These are phyloP conservation scores for Fusarium keratoplasticum DNA, from an alignment of 2,329 filamentous ascomycete genomes.

Conservation along the genomic window DNA sequence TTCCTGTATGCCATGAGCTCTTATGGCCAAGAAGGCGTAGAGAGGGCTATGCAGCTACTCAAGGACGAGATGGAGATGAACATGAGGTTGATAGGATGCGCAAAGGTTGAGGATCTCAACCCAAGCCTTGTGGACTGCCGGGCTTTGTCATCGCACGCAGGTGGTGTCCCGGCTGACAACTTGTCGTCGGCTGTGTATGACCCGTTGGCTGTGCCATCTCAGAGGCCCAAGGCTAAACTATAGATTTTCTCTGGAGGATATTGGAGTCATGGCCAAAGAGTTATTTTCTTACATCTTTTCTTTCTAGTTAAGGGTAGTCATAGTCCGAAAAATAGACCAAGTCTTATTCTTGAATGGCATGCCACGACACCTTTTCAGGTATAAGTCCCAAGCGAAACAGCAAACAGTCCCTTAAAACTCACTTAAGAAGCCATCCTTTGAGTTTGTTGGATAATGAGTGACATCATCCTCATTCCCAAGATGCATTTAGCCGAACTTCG, in stretches of 20 bases:
- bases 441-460: neutral
- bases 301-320: neutral
- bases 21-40: slow-evolving; percentile 63
- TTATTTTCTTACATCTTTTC: neutral
- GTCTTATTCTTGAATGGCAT: neutral
- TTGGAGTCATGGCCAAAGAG: neutral
- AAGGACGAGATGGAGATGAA: slow-evolving; percentile 1
- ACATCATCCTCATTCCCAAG: too few species aligned
- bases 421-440: neutral
- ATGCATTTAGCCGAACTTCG: too few species aligned
- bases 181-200: neutral
- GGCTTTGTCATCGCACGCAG: neutral
- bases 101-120: neutral
- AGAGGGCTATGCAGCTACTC: neutral
- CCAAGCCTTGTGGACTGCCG: neutral
- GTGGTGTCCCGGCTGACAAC: neutral
- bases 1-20: slow-evolving; percentile 97
- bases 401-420: neutral
- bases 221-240: neutral
- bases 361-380: neutral
- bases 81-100: neutral
- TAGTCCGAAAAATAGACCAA: neutral
- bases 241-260: neutral
- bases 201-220: neutral
- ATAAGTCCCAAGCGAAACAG: accelerated